Evolutionary conservation across 1,284 basidiomycete genomes (phyloP).

Genomic region (Ganoderma multipileum): DNA sequence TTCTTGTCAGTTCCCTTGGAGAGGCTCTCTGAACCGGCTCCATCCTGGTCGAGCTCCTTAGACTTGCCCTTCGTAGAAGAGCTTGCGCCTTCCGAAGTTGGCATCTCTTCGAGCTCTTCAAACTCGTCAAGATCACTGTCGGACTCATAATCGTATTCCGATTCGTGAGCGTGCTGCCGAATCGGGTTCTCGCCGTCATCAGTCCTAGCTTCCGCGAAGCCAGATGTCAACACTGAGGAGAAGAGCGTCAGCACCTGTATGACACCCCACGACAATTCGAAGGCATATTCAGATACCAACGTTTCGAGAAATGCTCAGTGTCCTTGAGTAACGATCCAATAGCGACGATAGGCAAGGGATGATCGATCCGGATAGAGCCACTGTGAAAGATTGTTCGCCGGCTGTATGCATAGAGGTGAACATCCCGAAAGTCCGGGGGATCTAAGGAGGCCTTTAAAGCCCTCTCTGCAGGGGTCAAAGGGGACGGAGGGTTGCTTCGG

Average conservation of each 20-base stretch:
- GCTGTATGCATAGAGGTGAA: slow-evolving; percentile 35
- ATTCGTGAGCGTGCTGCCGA: slow-evolving; percentile 13
- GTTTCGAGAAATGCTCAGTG: slow-evolving; percentile 32
- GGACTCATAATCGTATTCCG: slow-evolving; percentile 37
- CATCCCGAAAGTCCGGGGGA: slow-evolving; percentile 29
- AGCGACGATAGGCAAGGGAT: slow-evolving; percentile 30
- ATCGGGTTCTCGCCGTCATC: neutral
- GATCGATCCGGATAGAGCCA: slow-evolving; percentile 22
- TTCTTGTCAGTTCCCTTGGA: neutral
- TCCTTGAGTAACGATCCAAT: slow-evolving; percentile 31
- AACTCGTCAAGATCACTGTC: slow-evolving; percentile 38
- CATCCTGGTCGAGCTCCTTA: neutral
- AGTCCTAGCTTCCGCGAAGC: slow-evolving; percentile 30
- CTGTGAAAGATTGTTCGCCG: slow-evolving; percentile 16
- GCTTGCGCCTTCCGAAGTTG: neutral
- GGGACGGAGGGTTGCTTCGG: neutral
- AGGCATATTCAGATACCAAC: slow-evolving; percentile 13
- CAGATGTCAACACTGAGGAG: slow-evolving; percentile 30
- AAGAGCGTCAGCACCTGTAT: too few species aligned
- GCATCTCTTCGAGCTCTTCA: slow-evolving; percentile 19
- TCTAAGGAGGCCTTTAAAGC: slow-evolving; percentile 22
- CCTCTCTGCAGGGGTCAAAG: slow-evolving; percentile 13
- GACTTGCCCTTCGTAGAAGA: slow-evolving; percentile 13
- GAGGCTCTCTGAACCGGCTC: neutral
- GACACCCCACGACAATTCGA: too few species aligned